Percentiles rank a stretch among this genome's conserved stretches.
Conservation (phyloP, 768 basidiomycete genomes). For the Russula sp. region DNA sequence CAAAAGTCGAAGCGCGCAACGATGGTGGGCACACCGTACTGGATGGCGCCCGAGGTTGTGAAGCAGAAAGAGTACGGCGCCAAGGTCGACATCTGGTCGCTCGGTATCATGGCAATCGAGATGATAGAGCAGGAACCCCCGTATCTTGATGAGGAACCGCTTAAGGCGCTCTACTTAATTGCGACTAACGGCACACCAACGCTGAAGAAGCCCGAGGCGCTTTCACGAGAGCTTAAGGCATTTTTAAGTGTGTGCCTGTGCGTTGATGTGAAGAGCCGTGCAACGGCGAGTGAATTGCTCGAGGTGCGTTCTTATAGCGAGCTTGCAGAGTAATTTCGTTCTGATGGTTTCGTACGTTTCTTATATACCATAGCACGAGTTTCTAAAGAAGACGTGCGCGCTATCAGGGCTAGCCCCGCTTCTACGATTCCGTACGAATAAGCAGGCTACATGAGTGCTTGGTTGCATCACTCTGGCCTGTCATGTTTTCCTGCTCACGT, state of each 20-base stretch:
- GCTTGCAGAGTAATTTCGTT: slow-evolving; percentile 17
- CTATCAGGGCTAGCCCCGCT: slow-evolving; percentile 79
- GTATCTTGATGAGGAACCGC: slow-evolving; percentile 90
- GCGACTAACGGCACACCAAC: slow-evolving; percentile 99
- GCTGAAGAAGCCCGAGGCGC: slow-evolving; percentile 88
- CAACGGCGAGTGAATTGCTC: slow-evolving; percentile 80
- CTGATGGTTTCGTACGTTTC: slow-evolving; percentile 14
- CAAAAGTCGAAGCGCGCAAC: slow-evolving; percentile 96
- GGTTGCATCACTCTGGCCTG: neutral
- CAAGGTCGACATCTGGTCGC: slow-evolving; percentile 95
- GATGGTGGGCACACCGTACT: slow-evolving; percentile 98
- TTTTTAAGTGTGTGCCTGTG: slow-evolving; percentile 98
- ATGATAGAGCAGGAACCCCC: slow-evolving; percentile 99
- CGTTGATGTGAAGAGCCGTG: slow-evolving; percentile 91
- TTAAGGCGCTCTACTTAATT: slow-evolving; percentile 91
- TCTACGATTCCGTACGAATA: slow-evolving; percentile 65
- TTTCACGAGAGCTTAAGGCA: slow-evolving; percentile 89
- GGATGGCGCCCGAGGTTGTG: slow-evolving; percentile 99
- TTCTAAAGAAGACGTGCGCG: slow-evolving; percentile 84
- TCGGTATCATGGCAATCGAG: slow-evolving; percentile 98
- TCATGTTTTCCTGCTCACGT: slow-evolving; percentile 1
- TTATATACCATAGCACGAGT: slow-evolving; percentile 69
- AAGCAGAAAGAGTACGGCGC: slow-evolving; percentile 97
- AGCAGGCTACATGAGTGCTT: slow-evolving; percentile 36
- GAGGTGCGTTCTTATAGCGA: slow-evolving; percentile 47